Evolutionary conservation across 2,329 filamentous ascomycete genomes (phyloP).

Genomic region (Teratosphaeria viscida): DNA sequence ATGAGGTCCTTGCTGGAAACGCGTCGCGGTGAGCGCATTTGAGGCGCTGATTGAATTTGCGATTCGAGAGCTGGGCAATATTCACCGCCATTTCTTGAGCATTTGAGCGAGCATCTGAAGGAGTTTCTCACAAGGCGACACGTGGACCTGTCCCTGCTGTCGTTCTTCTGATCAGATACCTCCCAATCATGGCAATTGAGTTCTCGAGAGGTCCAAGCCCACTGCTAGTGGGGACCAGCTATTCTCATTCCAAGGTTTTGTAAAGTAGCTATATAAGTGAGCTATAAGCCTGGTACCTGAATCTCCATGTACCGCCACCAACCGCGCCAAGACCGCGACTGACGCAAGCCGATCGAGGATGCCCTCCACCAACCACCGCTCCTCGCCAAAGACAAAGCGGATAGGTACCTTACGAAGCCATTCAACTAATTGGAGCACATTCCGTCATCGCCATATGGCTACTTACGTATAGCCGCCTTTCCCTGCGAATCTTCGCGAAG

Average conservation of each 20-base stretch:
- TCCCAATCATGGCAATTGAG: too few relatives aligned
- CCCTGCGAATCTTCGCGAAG: not conserved
- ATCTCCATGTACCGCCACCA: not conserved
- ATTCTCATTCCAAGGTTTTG: not conserved
- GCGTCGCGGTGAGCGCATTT: not conserved
- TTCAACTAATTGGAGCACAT: not conserved
- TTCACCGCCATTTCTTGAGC: not conserved
- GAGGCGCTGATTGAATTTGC: too few relatives aligned
- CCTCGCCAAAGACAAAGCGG: not conserved
- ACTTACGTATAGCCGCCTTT: not conserved
- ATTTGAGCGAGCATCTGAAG: not conserved
- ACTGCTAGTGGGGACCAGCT: not conserved
- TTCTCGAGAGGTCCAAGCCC: not conserved
- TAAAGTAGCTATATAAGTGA: not conserved
- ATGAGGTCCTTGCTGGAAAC: not conserved
- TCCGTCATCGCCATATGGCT: not conserved
- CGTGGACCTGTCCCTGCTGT: not conserved
- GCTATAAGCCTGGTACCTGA: not conserved
- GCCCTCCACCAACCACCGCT: not conserved
- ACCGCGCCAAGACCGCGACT: not conserved
- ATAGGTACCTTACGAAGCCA: not conserved
- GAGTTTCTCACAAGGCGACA: not conserved
- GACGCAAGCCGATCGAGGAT: not conserved
- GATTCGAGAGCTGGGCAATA: not conserved
- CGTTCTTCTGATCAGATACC: too few relatives aligned